Evolutionary conservation across 257 asterid species (phyloP), one percentile per base, ranked within the genome.

Genomic region (Jaltomata sinuosa): DNA sequence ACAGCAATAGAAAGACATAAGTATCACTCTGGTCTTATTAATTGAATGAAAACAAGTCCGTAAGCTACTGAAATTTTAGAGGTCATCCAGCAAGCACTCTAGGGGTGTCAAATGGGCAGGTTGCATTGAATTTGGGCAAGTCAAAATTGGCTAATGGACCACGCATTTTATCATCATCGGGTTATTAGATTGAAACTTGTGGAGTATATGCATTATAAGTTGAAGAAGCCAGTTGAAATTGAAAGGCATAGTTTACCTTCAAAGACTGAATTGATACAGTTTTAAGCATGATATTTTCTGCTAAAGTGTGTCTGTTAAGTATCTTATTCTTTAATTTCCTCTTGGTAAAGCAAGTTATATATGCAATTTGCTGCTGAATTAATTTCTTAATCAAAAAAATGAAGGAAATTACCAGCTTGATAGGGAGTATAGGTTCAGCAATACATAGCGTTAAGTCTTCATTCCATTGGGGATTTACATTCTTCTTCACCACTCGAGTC

Each of bases 401-500:
- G 31, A 19, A 84, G 25, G 36, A 94, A 88, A 89, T 53, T 88
- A 94, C 98, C 88, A 94, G 55, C 87, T 87, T 91, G 88, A 94
- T 87, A 22, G 97, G 95, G 40, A 86, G 85, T 64, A 77, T 88
- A 31, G 97, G 90, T 84, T 94, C 95, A 0, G 87, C 34, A n/a
- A 94, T 55, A 54, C 93, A 87, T 0, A 94, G 90, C 1, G 98
- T 94, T 4, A 94, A 91, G 29, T 93, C 94, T 27, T 94, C 97
- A 78, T 94, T 92, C 97, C 97, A 94, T 86, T 91, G 95, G 0
- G 97, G 98, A 83, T 94, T 94, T 27, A 92, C 32, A 81, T 92
- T 91, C 89, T 89, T 93, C 82, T 86, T 90, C 85, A 94, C 92
- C 71, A 92, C 98, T 0, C 92, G 91, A n/a, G 95, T 94, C 93